Conservation (phyloP, 2,329 filamentous ascomycete species). For the Colletotrichum chlorophyti region DNA sequence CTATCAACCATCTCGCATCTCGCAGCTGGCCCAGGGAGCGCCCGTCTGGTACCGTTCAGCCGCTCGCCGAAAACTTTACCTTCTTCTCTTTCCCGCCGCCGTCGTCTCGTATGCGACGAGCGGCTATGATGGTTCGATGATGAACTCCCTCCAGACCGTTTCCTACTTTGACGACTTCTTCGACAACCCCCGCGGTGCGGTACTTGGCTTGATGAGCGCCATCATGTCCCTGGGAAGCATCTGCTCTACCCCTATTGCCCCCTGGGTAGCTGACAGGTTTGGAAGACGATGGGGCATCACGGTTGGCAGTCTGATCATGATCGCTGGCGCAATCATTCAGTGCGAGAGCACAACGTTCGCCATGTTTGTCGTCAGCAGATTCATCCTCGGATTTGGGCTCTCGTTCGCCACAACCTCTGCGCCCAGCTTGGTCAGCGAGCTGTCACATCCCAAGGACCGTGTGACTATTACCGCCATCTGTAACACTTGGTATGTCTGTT, state of each 20-base stretch:
- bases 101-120: conserved; percentile 49
- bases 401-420: conserved; percentile 58
- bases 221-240: conserved; percentile 57
- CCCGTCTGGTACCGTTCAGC: conserved; percentile 39
- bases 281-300: conserved; percentile 40
- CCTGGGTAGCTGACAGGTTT: conserved; percentile 40
- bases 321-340: conserved; percentile 40
- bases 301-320: conserved; percentile 39
- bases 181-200: conserved; percentile 39
- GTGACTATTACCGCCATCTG: conserved; percentile 59
- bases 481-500: conserved; percentile 43
- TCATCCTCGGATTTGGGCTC: conserved; percentile 61
- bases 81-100: conserved; percentile 41
- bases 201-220: conserved; percentile 41
- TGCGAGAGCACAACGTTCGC: conserved; percentile 36
- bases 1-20: conserved; percentile 37
- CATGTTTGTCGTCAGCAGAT: conserved; percentile 60
- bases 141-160: conserved; percentile 55
- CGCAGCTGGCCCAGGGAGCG: conserved; percentile 35
- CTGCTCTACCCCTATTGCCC: conserved; percentile 39
- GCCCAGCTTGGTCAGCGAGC: conserved; percentile 57
- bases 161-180: conserved; percentile 50
- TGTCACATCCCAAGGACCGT: conserved; percentile 60
- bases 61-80: conserved; percentile 38
- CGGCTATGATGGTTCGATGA: conserved; percentile 57